Evolutionary conservation across 2,329 filamentous ascomycete species (phyloP), one percentile per base, ranked within the genome.

Genomic region (Ramularia endophylla): DNA sequence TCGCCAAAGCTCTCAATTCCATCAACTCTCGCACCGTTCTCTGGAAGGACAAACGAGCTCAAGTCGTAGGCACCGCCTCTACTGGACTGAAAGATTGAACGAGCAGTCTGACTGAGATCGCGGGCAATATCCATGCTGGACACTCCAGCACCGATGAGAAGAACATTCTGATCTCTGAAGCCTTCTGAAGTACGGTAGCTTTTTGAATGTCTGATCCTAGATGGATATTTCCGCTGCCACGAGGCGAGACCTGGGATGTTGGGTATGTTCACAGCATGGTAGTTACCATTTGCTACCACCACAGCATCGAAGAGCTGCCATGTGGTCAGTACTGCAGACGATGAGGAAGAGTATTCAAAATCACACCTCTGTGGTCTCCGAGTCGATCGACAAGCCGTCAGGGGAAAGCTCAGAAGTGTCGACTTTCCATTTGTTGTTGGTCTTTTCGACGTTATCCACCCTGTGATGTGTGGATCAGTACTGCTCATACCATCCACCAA

Each of bases 41-140:
- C 57, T 0, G 81, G 80, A 0, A 85, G 64, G 13, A 80, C 54
- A 1, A 56, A 65, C 0, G 67, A 60, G 0, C 77, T 70, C 0
- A 81, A 58, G 54, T 85, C 81, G 43, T 79, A 83, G 0, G 65
- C 61, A 2, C 81, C 80, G 18, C 74, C 72, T 17, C 81, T 68
- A 1, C 77, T 77, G 47, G 75, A 80, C 50, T 77, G 74, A 46
- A 70, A 74, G 6, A 75, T 65, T 1, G 52, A 63, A 3, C 62
- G 62, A 2, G 71, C 71, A 4, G 68, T 43, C 0, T 62, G 56
- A 2, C 67, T 63, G n/a, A 76, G 61, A 45, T 77, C 73, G 30
- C 68, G 67, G 3, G 73, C 72, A 16, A 77, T 76, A 46, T 78
- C 74, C 27, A 63, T 68, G 0, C 74, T 71, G 0, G 75, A 78